Percentiles rank a stretch among this genome's conserved stretches.
Evolutionary conservation across 2,329 filamentous ascomycete species (phyloP).

Genomic region (Macroventuria anomochaeta): DNA sequence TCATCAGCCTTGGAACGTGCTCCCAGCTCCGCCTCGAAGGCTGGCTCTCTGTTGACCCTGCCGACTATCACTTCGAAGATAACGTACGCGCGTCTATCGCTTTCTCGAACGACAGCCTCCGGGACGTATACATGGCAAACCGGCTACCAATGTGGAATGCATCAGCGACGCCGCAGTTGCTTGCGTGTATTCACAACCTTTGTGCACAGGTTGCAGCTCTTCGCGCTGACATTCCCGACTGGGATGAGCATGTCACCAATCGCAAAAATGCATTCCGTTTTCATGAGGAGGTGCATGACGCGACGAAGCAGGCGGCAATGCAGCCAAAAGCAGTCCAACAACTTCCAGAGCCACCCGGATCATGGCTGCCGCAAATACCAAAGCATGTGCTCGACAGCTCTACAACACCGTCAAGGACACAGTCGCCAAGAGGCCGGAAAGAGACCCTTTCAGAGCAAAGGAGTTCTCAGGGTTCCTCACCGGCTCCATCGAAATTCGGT

Average conservation of each 20-base stretch:
- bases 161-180: constrained; percentile 49
- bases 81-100: constrained; percentile 29
- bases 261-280: constrained; percentile 59
- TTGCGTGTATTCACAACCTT: constrained; percentile 52
- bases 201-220: constrained; percentile 52
- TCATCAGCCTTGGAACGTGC: constrained; percentile 83
- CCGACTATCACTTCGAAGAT: constrained; percentile 47
- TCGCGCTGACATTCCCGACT: constrained; percentile 53
- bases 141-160: constrained; percentile 47
- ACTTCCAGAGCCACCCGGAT: constrained; percentile 36
- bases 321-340: constrained; percentile 34
- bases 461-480: constrained; percentile 32
- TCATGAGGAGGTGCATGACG: constrained; percentile 53
- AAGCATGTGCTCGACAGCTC: constrained; percentile 43
- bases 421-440: constrained; percentile 47
- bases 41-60: constrained; percentile 82
- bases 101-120: constrained; percentile 39
- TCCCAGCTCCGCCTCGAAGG: constrained; percentile 84
- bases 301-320: constrained; percentile 41
- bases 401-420: constrained; percentile 40
- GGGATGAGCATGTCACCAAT: constrained; percentile 56
- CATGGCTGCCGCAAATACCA: constrained; percentile 48
- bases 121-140: constrained; percentile 45
- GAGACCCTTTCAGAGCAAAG: constrained; percentile 36
- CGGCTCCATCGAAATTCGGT: constrained; percentile 35